Percentiles rank a stretch among this genome's conserved stretches.
Conservation (phyloP, 345 rosid genomes). For the Aurinia saxatilis region DNA sequence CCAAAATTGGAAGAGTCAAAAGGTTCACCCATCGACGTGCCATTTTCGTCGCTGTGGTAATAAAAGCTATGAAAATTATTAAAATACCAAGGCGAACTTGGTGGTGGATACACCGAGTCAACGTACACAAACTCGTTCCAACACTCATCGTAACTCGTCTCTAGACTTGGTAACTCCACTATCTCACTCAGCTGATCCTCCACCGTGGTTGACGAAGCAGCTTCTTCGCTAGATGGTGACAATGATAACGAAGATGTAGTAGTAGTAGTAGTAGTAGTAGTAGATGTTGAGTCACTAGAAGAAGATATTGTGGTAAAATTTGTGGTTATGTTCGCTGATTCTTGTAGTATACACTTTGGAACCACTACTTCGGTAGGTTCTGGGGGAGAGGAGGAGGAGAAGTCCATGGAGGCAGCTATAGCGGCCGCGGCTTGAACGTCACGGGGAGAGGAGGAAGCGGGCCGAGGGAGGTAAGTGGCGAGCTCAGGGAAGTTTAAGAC, state of each 20-base stretch:
- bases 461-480: conserved; percentile 64
- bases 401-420: conserved; percentile 76
- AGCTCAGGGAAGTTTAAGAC: conserved; percentile 85
- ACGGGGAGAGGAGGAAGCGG: conserved; percentile 61
- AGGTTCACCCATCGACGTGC: conserved; percentile 22
- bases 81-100: conserved; percentile 34
- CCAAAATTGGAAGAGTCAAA: conserved; percentile 30
- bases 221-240: conserved; percentile 29
- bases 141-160: conserved; percentile 40
- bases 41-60: conserved; percentile 33
- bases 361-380: neutral
- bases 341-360: no score
- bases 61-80: conserved; percentile 24
- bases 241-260: conserved; percentile 17
- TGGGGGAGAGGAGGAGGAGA: conserved; percentile 20
- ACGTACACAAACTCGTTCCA: conserved; percentile 51
- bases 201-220: conserved; percentile 26
- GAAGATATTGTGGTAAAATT: no score
- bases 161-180: conserved; percentile 72
- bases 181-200: conserved; percentile 77
- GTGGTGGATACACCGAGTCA: conserved; percentile 43
- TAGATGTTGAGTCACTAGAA: conserved; percentile 9
- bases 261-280: no score
- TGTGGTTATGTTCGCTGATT: no score
- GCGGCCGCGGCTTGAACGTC: conserved; percentile 93